Conservation (phyloP, 305 asterid species). For the Fraxinus sp. region DNA sequence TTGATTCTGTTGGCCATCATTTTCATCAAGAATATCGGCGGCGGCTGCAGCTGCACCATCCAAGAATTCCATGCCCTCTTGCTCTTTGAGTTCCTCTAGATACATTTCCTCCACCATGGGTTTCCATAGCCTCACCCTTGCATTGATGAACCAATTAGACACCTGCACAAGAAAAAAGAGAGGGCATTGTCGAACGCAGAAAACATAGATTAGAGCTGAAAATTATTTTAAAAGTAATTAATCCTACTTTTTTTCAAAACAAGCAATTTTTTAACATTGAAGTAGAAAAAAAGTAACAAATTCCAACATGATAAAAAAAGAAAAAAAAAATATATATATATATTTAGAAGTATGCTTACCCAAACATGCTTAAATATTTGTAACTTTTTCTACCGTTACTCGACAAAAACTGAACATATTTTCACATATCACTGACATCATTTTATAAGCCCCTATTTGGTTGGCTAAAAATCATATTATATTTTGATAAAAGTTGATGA, state of each 20-base stretch:
- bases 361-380: background rate
- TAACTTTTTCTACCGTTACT: background rate
- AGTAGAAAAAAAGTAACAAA: background rate
- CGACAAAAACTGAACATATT: background rate
- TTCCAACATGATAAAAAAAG: too few species aligned
- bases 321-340: too few species aligned
- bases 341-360: background rate
- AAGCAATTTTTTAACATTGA: too few species aligned
- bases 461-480: too few species aligned
- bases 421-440: background rate
- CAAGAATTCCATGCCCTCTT: slow-evolving; percentile 7
- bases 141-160: slow-evolving; percentile 87
- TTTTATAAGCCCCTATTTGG: background rate
- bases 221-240: too few species aligned
- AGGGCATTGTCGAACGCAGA: background rate
- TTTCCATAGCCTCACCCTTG: slow-evolving; percentile 87
- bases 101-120: slow-evolving; percentile 97
- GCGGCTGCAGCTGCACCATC: background rate
- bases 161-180: slow-evolving; percentile 39
- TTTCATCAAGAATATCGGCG: background rate
- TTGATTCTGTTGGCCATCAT: slow-evolving; percentile 1
- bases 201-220: too few species aligned
- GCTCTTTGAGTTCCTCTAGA: slow-evolving; percentile 64
- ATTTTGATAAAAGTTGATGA: background rate
- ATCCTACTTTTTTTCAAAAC: too few species aligned